Evolutionary conservation across 2,329 filamentous ascomycete genomes (phyloP), one percentile per base, ranked within the genome.

Genomic region (Alternaria gaisen): DNA sequence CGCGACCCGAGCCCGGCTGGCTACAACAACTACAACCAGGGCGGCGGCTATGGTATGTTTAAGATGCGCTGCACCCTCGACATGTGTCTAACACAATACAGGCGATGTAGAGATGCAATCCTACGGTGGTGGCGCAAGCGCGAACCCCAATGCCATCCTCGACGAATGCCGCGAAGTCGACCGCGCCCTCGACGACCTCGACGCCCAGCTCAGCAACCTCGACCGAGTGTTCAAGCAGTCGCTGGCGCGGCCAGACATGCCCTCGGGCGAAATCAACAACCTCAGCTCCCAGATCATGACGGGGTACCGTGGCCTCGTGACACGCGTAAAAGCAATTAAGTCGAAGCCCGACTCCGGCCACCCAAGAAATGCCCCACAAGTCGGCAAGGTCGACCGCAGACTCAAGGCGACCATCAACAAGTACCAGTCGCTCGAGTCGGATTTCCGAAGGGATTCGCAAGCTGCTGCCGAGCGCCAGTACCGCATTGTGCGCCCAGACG

Each of bases 381-480:
- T 97, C 66, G 90, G 90, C 71, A 89, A 90, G 59, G 87, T 95
- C 46, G 92, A 96, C 78, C 87, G 91, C 53, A 87, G 90, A 58
- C 85, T 97, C 69, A 94, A 94, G 83, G 83, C 86, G 44, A 91
- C 92, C 61, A 94, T 97, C 78, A 87, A 91, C 69, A 83, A 88
- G 63, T 97, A 94, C 83, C 92, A 95, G 80, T 85, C 88, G 67
- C 84, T 92, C 56, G 94, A 98, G 80, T 87, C 87, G 1, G 86
- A 89, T 22, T 97, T 94, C 85, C 88, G 91, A 75, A 91, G 91
- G 80, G 89, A 90, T 69, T 88, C 92, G 32, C 87, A 92, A 77
- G 91, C 93, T 51, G 92, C 96, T 80, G 91, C 96, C 82, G 91
- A 89, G 67, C 88, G 95, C 56, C 93, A 97, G 78, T 97, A 96